Percentiles rank a stretch among this genome's conserved stretches.
These are phyloP conservation scores for Spergularia azorica DNA, from an alignment of 179 eudicot genomes.

Conservation along the genomic window DNA sequence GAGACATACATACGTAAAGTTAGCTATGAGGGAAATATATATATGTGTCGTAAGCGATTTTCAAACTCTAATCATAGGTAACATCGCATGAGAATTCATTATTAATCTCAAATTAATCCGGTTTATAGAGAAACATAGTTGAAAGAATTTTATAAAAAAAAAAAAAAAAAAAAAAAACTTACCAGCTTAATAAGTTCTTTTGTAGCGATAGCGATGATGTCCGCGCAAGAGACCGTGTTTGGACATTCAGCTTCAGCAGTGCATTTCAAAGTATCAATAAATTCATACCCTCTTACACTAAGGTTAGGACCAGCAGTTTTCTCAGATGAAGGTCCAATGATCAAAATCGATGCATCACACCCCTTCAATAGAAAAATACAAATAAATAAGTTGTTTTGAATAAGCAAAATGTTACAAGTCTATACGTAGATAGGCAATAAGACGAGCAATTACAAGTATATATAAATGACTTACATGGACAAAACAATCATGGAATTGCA, in stretches of 20 bases:
- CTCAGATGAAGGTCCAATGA: slow-evolving; percentile 43
- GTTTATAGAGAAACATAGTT: background rate
- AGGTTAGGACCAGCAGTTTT: slow-evolving; percentile 46
- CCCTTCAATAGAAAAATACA: slow-evolving; percentile 24
- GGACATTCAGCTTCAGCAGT: slow-evolving; percentile 55
- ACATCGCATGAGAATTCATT: no score
- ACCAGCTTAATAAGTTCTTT: slow-evolving; percentile 56
- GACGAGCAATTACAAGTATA: no score
- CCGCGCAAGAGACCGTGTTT: slow-evolving; percentile 65
- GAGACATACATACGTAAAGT: background rate
- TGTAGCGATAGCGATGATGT: slow-evolving; percentile 64
- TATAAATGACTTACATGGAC: slow-evolving; percentile 13
- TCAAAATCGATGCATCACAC: slow-evolving; percentile 71
- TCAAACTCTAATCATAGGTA: no score
- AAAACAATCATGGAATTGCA: slow-evolving; percentile 45
- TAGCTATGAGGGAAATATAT: background rate
- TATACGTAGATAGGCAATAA: background rate
- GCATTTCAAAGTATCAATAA: slow-evolving; percentile 50
- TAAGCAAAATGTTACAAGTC: background rate
- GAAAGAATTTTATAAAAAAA: no score
- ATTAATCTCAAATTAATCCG: background rate
- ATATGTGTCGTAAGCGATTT: background rate
- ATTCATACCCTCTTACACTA: slow-evolving; percentile 47
- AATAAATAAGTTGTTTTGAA: background rate
- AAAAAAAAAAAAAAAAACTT: no score